These are phyloP conservation scores for Corrigiola litoralis DNA, from an alignment of 179 eudicot genomes.

Conservation along the genomic window DNA sequence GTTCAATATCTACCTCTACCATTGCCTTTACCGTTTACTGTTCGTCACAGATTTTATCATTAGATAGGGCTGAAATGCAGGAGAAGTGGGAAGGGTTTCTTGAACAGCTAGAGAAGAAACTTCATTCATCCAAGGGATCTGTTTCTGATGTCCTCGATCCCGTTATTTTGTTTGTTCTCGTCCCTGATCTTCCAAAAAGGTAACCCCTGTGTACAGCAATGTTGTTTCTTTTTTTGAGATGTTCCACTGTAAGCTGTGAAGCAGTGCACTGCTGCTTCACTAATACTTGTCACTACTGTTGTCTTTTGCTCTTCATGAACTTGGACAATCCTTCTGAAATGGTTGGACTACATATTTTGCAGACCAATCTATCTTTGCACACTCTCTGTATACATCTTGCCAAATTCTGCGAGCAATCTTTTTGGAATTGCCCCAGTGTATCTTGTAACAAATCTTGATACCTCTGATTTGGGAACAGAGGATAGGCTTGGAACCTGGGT, in stretches of 20 bases:
- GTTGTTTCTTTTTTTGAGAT: neutral
- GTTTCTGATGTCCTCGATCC: slow-evolving; percentile 37
- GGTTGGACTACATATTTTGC: no score
- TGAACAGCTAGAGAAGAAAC: slow-evolving; percentile 37
- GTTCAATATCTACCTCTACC: slow-evolving; percentile 68
- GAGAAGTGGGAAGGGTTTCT: slow-evolving; percentile 45
- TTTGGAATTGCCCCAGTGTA: no score
- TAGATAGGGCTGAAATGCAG: slow-evolving; percentile 41
- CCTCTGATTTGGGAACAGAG: no score
- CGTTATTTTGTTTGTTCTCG: slow-evolving; percentile 62
- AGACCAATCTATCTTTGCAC: no score
- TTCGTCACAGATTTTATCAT: slow-evolving; percentile 33
- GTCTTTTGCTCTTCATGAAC: no score
- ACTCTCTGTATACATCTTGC: no score
- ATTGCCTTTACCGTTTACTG: slow-evolving; percentile 64
- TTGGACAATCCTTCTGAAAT: no score
- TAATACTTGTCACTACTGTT: no score
- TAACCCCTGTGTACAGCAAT: neutral
- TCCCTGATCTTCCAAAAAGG: slow-evolving; percentile 92
- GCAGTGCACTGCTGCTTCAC: no score
- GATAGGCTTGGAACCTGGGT: neutral
- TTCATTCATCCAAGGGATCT: slow-evolving; percentile 26
- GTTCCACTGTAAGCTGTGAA: no score
- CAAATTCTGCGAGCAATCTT: no score
- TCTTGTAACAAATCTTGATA: no score